These are phyloP conservation scores for Trichoderma lentiforme DNA, from an alignment of 2,329 filamentous ascomycete genomes.

Conservation along the genomic window DNA sequence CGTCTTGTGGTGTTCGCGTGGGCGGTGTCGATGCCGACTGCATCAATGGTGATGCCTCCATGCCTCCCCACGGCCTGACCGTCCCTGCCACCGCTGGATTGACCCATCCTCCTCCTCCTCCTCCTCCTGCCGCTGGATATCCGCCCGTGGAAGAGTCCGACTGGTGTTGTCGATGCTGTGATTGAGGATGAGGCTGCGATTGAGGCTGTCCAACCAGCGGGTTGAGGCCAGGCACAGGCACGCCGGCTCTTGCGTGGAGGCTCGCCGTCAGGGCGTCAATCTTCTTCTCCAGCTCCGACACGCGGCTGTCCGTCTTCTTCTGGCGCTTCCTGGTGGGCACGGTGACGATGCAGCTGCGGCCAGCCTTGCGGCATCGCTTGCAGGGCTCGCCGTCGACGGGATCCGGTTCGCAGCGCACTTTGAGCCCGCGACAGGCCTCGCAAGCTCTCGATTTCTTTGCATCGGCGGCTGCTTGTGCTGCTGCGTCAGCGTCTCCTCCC, in stretches of 20 bases:
- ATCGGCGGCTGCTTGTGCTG: conserved; percentile 34
- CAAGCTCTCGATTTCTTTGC: conserved; percentile 69
- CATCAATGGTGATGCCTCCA: conserved; percentile 10
- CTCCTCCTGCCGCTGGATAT: background rate
- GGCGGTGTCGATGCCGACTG: conserved; percentile 11
- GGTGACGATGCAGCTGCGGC: conserved; percentile 74
- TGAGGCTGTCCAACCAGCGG: background rate
- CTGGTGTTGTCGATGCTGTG: conserved; percentile 4
- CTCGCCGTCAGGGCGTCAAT: conserved; percentile 84
- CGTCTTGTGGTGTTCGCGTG: conserved; percentile 4
- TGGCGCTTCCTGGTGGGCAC: conserved; percentile 73
- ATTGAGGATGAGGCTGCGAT: background rate
- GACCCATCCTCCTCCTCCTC: background rate
- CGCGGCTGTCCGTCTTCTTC: conserved; percentile 87
- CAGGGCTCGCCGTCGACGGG: conserved; percentile 59
- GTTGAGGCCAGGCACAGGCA: background rate
- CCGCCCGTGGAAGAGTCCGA: background rate
- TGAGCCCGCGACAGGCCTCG: conserved; percentile 71
- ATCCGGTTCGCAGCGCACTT: conserved; percentile 83
- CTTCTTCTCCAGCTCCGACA: conserved; percentile 88
- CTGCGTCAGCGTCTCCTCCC: background rate
- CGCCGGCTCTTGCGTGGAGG: conserved; percentile 55
- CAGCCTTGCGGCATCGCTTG: conserved; percentile 75
- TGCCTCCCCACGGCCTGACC: conserved; percentile 9
- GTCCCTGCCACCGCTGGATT: background rate